Percentiles rank a stretch among this genome's conserved stretches.
phyloP scores from a whole-genome alignment of 2,329 filamentous ascomycete species.

The Talaromyces piceae region DNA sequence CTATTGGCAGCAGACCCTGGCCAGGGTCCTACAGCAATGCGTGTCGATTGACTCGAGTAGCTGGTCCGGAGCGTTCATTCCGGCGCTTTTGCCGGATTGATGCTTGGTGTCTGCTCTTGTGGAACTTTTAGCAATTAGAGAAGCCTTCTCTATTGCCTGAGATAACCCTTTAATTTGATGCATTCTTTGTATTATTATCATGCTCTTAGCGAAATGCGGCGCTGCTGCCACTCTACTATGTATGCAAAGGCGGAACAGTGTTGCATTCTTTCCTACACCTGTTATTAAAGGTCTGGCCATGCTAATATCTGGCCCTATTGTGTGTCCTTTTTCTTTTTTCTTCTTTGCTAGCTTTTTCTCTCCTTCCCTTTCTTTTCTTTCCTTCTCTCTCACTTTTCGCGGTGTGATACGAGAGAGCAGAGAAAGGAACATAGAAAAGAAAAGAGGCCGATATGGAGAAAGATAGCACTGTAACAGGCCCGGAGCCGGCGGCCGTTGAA shows the following conservation, averaged over 20 bases:
- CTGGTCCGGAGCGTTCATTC: background rate
- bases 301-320: too few relatives aligned
- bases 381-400: background rate
- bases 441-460: constrained; percentile 5
- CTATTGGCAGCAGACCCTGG: background rate
- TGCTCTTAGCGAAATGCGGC: background rate
- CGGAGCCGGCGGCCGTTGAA: background rate
- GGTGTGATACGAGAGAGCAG: background rate
- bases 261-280: background rate
- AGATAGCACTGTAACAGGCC: background rate
- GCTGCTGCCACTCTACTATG: background rate
- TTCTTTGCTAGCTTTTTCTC: too few relatives aligned
- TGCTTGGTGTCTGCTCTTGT: background rate
- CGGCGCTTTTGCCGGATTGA: too few relatives aligned
- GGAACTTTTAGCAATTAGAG: background rate
- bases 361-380: background rate
- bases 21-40: background rate
- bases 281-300: too few relatives aligned
- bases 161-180: background rate
- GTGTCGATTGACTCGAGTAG: background rate
- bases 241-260: background rate
- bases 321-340: too few relatives aligned
- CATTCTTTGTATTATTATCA: background rate
- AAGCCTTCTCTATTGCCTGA: background rate
- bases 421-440: background rate